Evolutionary conservation across 495 filamentous ascomycete genomes (phyloP).

Genomic region (Penicillium egyptiacum): DNA sequence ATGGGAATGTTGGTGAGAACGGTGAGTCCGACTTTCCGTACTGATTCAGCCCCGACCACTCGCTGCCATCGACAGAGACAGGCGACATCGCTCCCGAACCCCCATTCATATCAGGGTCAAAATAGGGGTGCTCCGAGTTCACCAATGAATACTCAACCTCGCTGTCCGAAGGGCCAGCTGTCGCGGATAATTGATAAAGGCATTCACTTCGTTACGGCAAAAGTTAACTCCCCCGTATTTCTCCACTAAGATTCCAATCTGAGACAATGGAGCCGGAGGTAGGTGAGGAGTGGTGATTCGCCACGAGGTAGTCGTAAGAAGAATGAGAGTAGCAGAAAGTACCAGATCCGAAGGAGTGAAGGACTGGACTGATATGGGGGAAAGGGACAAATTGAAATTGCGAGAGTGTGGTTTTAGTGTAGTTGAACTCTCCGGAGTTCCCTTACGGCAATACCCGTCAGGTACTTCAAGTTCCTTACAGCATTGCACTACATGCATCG

Average conservation of each 20-base stretch:
- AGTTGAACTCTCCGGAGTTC: conserved; percentile 23
- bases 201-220: conserved; percentile 13
- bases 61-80: conserved; percentile 77
- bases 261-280: conserved; percentile 21
- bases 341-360: conserved; percentile 34
- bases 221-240: conserved; percentile 13
- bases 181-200: conserved; percentile 3
- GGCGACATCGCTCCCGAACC: conserved; percentile 73
- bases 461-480: conserved; percentile 7
- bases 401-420: conserved; percentile 11
- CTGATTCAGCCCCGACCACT: conserved; percentile 79
- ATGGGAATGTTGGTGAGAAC: conserved; percentile 50
- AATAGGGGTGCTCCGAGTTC: conserved; percentile 5
- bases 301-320: conserved; percentile 2
- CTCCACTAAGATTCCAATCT: conserved; percentile 21
- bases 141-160: conserved; percentile 3
- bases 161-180: background rate
- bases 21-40: conserved; percentile 63
- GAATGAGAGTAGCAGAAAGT: conserved; percentile 1
- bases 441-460: conserved; percentile 17
- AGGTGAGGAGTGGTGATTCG: conserved; percentile 10
- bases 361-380: conserved; percentile 17
- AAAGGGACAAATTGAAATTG: conserved; percentile 26
- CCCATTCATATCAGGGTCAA: conserved; percentile 54
- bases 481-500: background rate